Evolutionary conservation across 108 stramenopile genomes (phyloP).

Genomic region (Schizochytrium sp.): DNA sequence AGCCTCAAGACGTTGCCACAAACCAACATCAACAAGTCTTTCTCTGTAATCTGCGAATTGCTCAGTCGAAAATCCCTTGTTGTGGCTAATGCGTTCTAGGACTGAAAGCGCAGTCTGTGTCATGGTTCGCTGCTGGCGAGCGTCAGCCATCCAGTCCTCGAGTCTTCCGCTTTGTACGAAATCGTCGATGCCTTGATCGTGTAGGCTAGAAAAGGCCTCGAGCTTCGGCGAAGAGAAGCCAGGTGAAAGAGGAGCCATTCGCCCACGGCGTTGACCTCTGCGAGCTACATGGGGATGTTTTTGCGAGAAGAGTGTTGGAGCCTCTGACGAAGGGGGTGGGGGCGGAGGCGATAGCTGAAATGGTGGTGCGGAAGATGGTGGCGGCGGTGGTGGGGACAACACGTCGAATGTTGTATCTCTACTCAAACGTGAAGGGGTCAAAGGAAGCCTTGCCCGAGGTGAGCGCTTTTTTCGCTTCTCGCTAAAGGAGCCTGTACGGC

Average conservation of each 20-base stretch:
- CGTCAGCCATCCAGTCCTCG: slow-evolving; percentile 30
- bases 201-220: too few relatives aligned
- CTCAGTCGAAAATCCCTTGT: not conserved
- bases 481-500: not conserved
- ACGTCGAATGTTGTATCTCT: too few relatives aligned
- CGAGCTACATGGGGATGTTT: too few relatives aligned
- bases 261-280: not conserved
- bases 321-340: too few relatives aligned
- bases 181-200: not conserved
- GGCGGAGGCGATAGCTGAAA: too few relatives aligned
- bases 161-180: slow-evolving; percentile 5
- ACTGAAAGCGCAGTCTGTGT: slow-evolving; percentile 8
- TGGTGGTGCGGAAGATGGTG: too few relatives aligned
- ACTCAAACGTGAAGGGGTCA: too few relatives aligned
- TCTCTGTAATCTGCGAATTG: slow-evolving; percentile 41
- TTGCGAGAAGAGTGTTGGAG: too few relatives aligned
- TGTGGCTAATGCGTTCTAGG: not conserved
- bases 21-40: slow-evolving; percentile 43
- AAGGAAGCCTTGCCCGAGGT: too few relatives aligned
- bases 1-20: slow-evolving; percentile 22
- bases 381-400: too few relatives aligned
- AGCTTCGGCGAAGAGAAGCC: not conserved
- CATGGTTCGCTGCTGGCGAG: slow-evolving; percentile 18
- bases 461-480: not conserved
- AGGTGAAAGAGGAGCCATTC: not conserved